These are phyloP conservation scores for Sclerotinia glacialis DNA, from an alignment of 2,329 filamentous ascomycete species.

Conservation along the genomic window DNA sequence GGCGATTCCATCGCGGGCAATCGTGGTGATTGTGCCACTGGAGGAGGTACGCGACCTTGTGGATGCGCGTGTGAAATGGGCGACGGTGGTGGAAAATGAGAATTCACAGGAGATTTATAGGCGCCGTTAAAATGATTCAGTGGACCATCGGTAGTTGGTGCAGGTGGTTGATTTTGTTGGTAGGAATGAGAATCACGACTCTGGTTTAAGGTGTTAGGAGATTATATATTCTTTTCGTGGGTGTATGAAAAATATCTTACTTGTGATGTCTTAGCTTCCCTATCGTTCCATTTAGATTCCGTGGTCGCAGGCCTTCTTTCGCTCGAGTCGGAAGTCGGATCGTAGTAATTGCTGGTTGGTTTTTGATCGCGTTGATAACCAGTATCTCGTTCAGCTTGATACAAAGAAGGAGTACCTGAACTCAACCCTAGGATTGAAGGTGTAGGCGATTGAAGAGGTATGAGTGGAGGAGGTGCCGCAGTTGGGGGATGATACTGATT, in stretches of 20 bases:
- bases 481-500: conserved; percentile 36
- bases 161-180: conserved; percentile 34
- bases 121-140: conserved; percentile 51
- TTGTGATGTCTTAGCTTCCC: conserved; percentile 35
- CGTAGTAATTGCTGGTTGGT: conserved; percentile 46
- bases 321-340: conserved; percentile 46
- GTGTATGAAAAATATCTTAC: conserved; percentile 30
- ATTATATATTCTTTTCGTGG: conserved; percentile 1
- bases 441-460: conserved; percentile 28
- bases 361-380: conserved; percentile 42
- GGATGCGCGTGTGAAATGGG: conserved; percentile 50
- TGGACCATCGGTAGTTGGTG: conserved; percentile 42
- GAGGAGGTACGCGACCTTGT: conserved; percentile 31
- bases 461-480: conserved; percentile 32
- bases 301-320: conserved; percentile 42
- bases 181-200: conserved; percentile 53
- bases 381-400: conserved; percentile 32
- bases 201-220: conserved; percentile 37
- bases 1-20: conserved; percentile 48
- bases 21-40: conserved; percentile 37
- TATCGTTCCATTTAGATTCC: conserved; percentile 38
- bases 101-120: conserved; percentile 50
- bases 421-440: conserved; percentile 29
- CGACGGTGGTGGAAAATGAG: conserved; percentile 49
- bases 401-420: conserved; percentile 30